Conservation (phyloP, 495 filamentous ascomycete genomes). For the Neurospora sp. region DNA sequence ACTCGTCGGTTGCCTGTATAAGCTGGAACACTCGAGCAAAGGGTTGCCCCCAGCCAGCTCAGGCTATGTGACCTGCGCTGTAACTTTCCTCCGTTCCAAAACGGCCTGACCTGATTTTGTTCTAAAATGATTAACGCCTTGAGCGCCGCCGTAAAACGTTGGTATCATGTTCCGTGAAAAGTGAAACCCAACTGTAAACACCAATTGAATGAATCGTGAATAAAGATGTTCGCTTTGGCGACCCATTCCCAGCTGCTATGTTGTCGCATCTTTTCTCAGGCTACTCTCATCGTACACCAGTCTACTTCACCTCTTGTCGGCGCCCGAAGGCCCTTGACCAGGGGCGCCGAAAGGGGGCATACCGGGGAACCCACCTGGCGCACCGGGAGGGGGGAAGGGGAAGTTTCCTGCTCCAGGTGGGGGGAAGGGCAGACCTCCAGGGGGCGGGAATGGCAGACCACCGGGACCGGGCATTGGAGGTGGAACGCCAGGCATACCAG, state of each 20-base stretch:
- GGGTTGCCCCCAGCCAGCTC: not conserved
- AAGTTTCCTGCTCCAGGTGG: conserved; percentile 24
- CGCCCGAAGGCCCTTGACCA: conserved; percentile 8
- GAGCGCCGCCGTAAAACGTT: conserved; percentile 4
- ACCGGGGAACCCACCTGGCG: conserved; percentile 21
- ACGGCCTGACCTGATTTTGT: not conserved
- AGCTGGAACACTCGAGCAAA: not conserved
- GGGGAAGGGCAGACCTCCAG: conserved; percentile 32
- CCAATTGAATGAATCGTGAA: not conserved
- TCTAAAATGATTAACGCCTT: conserved; percentile 1
- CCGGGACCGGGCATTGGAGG: conserved; percentile 21
- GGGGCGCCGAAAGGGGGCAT: conserved; percentile 21
- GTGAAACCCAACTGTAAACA: not conserved
- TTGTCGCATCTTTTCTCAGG: not conserved
- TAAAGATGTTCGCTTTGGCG: not conserved
- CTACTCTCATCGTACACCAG: not conserved
- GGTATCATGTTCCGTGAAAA: not conserved
- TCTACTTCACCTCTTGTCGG: conserved; percentile 13
- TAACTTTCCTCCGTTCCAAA: not conserved
- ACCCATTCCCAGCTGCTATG: not conserved
- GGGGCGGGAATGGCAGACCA: conserved; percentile 55
- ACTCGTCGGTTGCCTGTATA: not conserved
- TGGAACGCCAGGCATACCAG: conserved; percentile 13
- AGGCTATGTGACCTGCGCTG: not conserved
- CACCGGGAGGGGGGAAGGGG: conserved; percentile 22